Conservation (phyloP, 805 yeast species). For the Pichia rugopelliculosa region DNA sequence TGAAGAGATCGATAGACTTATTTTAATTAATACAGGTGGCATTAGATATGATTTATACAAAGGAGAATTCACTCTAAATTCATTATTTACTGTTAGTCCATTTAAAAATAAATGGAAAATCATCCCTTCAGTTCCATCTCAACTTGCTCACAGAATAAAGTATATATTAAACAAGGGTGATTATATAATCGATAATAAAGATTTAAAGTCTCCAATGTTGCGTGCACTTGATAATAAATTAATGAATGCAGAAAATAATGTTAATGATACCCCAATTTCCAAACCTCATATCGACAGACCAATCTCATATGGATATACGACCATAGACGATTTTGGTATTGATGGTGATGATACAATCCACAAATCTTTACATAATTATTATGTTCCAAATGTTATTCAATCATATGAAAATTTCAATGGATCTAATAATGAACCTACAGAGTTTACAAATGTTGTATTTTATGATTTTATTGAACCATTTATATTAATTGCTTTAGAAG, state of each 20-base stretch:
- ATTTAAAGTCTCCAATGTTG: slow-evolving; percentile 21
- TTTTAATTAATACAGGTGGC: slow-evolving; percentile 80
- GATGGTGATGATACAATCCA: slow-evolving; percentile 85
- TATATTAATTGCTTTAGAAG: slow-evolving; percentile 20
- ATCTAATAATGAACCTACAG: slow-evolving; percentile 25
- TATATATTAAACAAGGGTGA: slow-evolving; percentile 49
- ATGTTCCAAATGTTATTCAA: slow-evolving; percentile 75
- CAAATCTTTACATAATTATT: slow-evolving; percentile 47
- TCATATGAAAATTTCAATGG: slow-evolving; percentile 31
- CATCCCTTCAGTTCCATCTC: slow-evolving; percentile 48
- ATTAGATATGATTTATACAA: slow-evolving; percentile 78
- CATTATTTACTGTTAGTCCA: slow-evolving; percentile 79
- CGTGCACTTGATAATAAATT: slow-evolving; percentile 14
- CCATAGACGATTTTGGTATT: slow-evolving; percentile 75
- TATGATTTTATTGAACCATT: slow-evolving; percentile 59
- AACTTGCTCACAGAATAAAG: slow-evolving; percentile 48
- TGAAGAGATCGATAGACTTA: slow-evolving; percentile 39
- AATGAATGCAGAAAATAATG: neutral
- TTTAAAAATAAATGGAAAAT: slow-evolving; percentile 75
- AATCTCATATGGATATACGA: slow-evolving; percentile 62
- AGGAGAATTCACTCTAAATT: slow-evolving; percentile 76
- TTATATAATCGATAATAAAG: slow-evolving; percentile 26
- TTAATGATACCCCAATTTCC: neutral
- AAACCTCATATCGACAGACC: neutral
- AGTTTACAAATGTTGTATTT: slow-evolving; percentile 62